A percentile compares a stretch with the other conserved stretches of the same genome.
Evolutionary conservation across 208 protist genomes (phyloP).

Genomic region (Crithidia fasciculata): DNA sequence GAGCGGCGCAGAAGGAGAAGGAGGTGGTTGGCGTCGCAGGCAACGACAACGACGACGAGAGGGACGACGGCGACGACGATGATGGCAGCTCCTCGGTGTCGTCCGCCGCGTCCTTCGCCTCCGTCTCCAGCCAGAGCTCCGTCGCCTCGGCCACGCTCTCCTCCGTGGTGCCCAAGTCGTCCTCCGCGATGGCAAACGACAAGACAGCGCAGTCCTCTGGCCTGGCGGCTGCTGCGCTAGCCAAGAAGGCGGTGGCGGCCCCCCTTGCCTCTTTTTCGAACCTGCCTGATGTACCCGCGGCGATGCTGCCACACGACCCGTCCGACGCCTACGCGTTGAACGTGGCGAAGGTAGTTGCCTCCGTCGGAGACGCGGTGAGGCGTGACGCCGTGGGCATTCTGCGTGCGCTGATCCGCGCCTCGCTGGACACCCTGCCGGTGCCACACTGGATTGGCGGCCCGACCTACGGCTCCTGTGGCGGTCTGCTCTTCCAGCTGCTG

Average conservation of each 20-base stretch:
- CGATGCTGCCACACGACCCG: slow-evolving; percentile 14
- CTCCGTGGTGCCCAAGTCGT: slow-evolving; percentile 2
- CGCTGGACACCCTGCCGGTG: slow-evolving; percentile 58
- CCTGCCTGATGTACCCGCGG: not conserved
- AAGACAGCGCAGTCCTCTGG: not conserved
- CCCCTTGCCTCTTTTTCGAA: slow-evolving; percentile 7
- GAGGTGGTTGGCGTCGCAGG: not conserved
- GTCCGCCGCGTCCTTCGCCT: not conserved
- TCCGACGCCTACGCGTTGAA: slow-evolving; percentile 19
- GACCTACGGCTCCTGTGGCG: slow-evolving; percentile 80
- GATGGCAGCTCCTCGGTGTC: slow-evolving; percentile 23
- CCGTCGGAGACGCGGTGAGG: slow-evolving; percentile 41
- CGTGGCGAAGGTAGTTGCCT: slow-evolving; percentile 23
- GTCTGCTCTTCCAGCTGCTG: slow-evolving; percentile 83
- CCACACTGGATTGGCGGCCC: slow-evolving; percentile 56
- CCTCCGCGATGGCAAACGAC: not conserved
- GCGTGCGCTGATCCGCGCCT: slow-evolving; percentile 50
- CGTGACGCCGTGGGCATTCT: slow-evolving; percentile 62
- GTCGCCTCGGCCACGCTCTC: slow-evolving; percentile 14
- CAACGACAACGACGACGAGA: slow-evolving; percentile 1
- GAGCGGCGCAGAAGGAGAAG: not conserved
- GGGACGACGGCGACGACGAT: not conserved
- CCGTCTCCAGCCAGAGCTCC: slow-evolving; percentile 13
- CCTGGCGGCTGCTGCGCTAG: not conserved
- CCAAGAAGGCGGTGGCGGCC: slow-evolving; percentile 6